Evolutionary conservation across 2,329 filamentous ascomycete species (phyloP).

Genomic region (Plectosphaerella cucumerina): DNA sequence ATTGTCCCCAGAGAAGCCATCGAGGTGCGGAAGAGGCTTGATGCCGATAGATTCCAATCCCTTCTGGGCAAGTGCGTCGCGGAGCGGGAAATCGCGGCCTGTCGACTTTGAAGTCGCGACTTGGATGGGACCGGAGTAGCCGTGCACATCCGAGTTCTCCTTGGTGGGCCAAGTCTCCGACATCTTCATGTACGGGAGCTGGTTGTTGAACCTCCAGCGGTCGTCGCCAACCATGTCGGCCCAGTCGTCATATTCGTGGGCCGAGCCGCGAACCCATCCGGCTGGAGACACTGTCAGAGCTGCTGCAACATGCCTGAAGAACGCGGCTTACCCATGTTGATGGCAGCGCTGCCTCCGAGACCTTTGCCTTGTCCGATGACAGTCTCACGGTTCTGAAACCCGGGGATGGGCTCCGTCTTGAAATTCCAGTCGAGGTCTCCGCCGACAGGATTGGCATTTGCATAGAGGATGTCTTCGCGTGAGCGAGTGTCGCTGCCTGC

Average conservation of each 20-base stretch:
- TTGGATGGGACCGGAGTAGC: conserved; percentile 30
- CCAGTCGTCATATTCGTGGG: conserved; percentile 2
- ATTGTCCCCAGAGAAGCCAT: conserved; percentile 22
- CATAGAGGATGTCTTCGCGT: neutral
- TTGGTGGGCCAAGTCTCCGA: conserved; percentile 3
- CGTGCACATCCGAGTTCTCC: conserved; percentile 28
- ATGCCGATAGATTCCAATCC: conserved; percentile 38
- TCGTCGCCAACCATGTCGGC: conserved; percentile 5
- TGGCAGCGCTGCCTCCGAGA: conserved; percentile 6
- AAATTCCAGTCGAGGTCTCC: neutral
- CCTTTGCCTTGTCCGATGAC: conserved; percentile 6
- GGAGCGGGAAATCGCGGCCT: conserved; percentile 32
- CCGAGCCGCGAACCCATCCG: neutral
- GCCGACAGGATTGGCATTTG: neutral
- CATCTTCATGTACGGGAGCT: conserved; percentile 8
- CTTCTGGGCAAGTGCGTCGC: conserved; percentile 21
- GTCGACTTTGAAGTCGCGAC: conserved; percentile 22
- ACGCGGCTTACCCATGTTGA: conserved; percentile 4
- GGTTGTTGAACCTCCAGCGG: neutral
- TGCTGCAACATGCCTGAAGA: neutral
- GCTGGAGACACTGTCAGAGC: neutral
- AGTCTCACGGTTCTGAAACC: neutral
- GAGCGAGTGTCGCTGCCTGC: neutral
- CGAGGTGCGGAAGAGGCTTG: conserved; percentile 15
- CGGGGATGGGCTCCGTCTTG: neutral